Conservation (phyloP, 192 early-diverging fungal species). For the Podila clonocystis region DNA sequence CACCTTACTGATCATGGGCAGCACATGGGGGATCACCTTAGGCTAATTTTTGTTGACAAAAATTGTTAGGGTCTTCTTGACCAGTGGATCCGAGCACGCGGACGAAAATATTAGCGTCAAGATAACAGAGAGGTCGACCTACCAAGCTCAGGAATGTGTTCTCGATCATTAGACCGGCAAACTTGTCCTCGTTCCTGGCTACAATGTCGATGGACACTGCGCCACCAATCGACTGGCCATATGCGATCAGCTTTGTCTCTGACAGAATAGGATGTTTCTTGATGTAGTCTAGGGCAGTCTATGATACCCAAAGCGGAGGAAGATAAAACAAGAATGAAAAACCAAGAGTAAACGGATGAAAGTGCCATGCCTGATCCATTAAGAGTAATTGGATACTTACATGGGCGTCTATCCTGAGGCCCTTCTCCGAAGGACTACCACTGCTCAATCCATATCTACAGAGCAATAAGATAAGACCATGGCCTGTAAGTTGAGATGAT, state of each 20-base stretch:
- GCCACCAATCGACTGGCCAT: slow-evolving; percentile 97
- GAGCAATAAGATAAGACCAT: neutral
- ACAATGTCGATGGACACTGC: slow-evolving; percentile 94
- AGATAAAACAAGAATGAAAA: neutral
- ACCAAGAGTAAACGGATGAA: neutral
- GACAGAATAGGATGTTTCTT: slow-evolving; percentile 74
- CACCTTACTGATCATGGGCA: slow-evolving; percentile 78
- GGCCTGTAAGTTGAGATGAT: too few relatives aligned
- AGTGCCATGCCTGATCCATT: neutral
- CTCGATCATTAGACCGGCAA: slow-evolving; percentile 89
- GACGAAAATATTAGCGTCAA: neutral
- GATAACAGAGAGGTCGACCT: slow-evolving; percentile 22
- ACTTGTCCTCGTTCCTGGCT: slow-evolving; percentile 75
- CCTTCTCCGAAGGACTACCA: slow-evolving; percentile 87
- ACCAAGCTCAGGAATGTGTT: slow-evolving; percentile 94
- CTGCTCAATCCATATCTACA: slow-evolving; percentile 86
- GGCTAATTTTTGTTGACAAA: slow-evolving; percentile 56
- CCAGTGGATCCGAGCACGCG: neutral
- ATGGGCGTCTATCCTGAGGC: slow-evolving; percentile 91
- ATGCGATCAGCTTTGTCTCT: slow-evolving; percentile 85
- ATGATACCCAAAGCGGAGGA: neutral
- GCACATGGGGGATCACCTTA: slow-evolving; percentile 85
- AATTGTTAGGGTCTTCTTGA: too few relatives aligned
- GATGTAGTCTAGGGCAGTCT: slow-evolving; percentile 89
- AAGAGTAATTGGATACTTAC: slow-evolving; percentile 34